Conservation (phyloP, 2,329 filamentous ascomycete species). For the Myriangium duriaei region DNA sequence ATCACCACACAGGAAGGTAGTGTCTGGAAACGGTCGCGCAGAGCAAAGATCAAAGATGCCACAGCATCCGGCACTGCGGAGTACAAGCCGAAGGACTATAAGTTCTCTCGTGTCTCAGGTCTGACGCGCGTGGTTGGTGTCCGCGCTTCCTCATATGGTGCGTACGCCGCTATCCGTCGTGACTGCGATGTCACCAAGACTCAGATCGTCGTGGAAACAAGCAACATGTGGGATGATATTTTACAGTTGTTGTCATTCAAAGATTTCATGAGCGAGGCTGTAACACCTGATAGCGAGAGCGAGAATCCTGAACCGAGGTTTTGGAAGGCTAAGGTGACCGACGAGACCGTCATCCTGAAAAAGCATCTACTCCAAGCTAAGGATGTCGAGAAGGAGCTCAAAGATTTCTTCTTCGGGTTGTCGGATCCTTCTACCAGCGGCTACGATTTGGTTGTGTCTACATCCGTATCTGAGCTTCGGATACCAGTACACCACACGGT, state of each 20-base stretch:
- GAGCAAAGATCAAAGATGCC: constrained; percentile 65
- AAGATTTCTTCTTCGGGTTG: constrained; percentile 12
- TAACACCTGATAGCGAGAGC: constrained; percentile 30
- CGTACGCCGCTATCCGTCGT: constrained; percentile 75
- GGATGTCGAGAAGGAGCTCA: constrained; percentile 44
- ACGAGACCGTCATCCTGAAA: constrained; percentile 39
- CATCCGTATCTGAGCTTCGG: constrained; percentile 51
- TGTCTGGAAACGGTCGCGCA: constrained; percentile 79
- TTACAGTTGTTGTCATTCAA: constrained; percentile 55
- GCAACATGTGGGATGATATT: constrained; percentile 62
- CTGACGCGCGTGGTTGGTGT: constrained; percentile 76
- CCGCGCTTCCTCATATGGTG: constrained; percentile 76
- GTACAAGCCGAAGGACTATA: constrained; percentile 73
- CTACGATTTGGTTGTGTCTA: constrained; percentile 35
- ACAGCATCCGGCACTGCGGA: constrained; percentile 37
- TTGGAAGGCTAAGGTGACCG: constrained; percentile 34
- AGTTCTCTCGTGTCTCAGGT: constrained; percentile 82
- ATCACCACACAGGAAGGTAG: constrained; percentile 85
- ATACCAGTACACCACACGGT: constrained; percentile 80
- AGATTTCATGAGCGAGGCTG: constrained; percentile 36
- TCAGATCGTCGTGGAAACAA: constrained; percentile 53
- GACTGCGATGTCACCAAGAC: constrained; percentile 72
- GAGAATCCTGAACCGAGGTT: constrained; percentile 34
- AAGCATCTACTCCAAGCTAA: constrained; percentile 49
- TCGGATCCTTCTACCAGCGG: constrained; percentile 21